These are phyloP conservation scores for Ceratocystis papillata DNA, from an alignment of 2,329 filamentous ascomycete species.

Conservation along the genomic window DNA sequence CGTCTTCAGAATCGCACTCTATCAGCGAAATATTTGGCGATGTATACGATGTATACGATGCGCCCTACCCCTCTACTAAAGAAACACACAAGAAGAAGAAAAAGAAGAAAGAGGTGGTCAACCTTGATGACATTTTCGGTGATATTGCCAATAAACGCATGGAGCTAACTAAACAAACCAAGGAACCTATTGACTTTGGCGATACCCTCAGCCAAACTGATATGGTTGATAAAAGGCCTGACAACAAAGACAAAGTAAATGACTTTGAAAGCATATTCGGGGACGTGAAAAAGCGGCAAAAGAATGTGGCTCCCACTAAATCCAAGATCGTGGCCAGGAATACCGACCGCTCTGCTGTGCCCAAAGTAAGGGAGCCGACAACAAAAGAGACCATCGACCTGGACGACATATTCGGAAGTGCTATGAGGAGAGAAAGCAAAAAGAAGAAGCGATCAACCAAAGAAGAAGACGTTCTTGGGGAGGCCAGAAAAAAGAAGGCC, in stretches of 20 bases:
- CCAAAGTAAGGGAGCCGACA: background rate
- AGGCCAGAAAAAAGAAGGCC: constrained; percentile 42
- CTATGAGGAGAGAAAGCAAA: constrained; percentile 25
- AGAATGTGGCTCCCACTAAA: background rate
- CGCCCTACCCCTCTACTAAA: background rate
- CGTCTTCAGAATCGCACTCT: background rate
- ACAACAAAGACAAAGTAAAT: background rate
- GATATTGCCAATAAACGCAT: background rate
- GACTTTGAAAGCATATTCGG: constrained; percentile 14
- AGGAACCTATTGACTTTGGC: background rate
- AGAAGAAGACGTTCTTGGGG: background rate
- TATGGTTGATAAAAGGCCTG: constrained; percentile 2
- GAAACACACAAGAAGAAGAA: background rate
- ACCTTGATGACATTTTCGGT: constrained; percentile 18
- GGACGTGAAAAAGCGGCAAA: background rate
- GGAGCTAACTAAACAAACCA: background rate
- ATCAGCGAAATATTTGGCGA: background rate
- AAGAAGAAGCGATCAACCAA: constrained; percentile 31
- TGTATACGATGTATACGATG: background rate
- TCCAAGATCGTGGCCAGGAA: background rate
- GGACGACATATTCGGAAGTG: constrained; percentile 19
- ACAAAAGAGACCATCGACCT: constrained; percentile 2
- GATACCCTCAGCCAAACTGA: constrained; percentile 1
- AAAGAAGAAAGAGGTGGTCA: background rate
- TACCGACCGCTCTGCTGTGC: background rate